Evolutionary conservation across 169 alveolate genomes (phyloP), one percentile per base, ranked within the genome.

Genomic region (Babesia bovis): DNA sequence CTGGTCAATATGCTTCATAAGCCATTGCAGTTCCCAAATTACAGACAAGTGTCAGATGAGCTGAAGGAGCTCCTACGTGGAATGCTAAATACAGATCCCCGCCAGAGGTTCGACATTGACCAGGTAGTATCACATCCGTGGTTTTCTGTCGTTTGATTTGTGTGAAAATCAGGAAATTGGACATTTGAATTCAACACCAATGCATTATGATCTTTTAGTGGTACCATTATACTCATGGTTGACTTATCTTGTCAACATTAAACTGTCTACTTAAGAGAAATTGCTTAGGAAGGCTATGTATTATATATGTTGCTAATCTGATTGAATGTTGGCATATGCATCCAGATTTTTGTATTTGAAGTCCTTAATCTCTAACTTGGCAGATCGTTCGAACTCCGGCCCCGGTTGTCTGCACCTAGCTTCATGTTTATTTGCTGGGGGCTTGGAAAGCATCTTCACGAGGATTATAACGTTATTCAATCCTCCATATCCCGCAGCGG

Each of bases 401-500:
- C 84, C 87, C 7, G 84, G 87, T 38, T 79, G 87, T 4, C 83
- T 33, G 33, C 69, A 53, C 28, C 66, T 28, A 73, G n/a, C 7
- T 26, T 44, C 74, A 25, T 28, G 21, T 35, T 38, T 70, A 65
- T 45, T 65, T 41, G 4, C 71, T 7, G 66, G 40, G 23, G 17
- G 17, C 38, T 79, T 60, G 17, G 87, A 67, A 35, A 79, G 55
- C 82, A 79, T 68, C 25, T 72, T 56, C 13, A 57, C 87, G 7
- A 79, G 51, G 15, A 52, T 60, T 4, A 79, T 41, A 15, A 79
- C 25, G 52, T 79, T 67, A 30, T 56, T 67, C 36, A 79, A 19
- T 17, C 68, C 40, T 35, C 40, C 53, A 49, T 79, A 79, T 2
- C 87, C 87, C 9, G 87, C 87, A 6, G 87, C 56, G n/a, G 78